Evolutionary conservation across 768 basidiomycete species (phyloP).

Genomic region (Mycena floridula): DNA sequence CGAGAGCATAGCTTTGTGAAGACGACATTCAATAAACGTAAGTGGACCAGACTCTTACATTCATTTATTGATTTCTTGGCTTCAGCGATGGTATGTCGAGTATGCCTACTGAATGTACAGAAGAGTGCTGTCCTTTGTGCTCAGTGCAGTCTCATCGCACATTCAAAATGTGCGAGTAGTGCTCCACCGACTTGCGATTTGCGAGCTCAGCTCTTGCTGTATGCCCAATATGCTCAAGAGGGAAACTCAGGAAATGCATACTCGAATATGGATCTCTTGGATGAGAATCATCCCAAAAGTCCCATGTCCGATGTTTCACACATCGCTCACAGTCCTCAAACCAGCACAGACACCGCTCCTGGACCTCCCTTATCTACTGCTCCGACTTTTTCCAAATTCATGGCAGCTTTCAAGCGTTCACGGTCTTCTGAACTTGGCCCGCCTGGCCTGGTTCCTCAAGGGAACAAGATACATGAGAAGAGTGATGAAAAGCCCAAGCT

Average conservation of each 20-base stretch:
- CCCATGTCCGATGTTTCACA: constrained; percentile 56
- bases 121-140: constrained; percentile 85
- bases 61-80: constrained; percentile 2
- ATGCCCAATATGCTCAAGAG: constrained; percentile 73
- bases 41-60: constrained; percentile 25
- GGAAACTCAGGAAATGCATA: constrained; percentile 49
- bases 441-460: constrained; percentile 24
- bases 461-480: constrained; percentile 21
- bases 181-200: constrained; percentile 80
- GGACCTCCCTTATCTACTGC: constrained; percentile 27
- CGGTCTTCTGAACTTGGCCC: constrained; percentile 36
- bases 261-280: constrained; percentile 41
- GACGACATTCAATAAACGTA: constrained; percentile 90
- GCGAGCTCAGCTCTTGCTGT: constrained; percentile 71
- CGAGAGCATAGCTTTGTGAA: constrained; percentile 83
- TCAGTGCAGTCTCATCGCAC: constrained; percentile 85
- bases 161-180: constrained; percentile 66
- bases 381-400: constrained; percentile 59
- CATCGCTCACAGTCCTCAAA: constrained; percentile 38
- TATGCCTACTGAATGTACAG: constrained; percentile 76
- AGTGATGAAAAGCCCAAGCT: constrained; percentile 20
- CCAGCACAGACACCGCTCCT: constrained; percentile 38
- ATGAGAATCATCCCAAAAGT: constrained; percentile 32
- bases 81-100: constrained; percentile 79
- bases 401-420: constrained; percentile 59